Evolutionary conservation across 805 yeast genomes (phyloP).

Genomic region (Metschnikowia proteae): DNA sequence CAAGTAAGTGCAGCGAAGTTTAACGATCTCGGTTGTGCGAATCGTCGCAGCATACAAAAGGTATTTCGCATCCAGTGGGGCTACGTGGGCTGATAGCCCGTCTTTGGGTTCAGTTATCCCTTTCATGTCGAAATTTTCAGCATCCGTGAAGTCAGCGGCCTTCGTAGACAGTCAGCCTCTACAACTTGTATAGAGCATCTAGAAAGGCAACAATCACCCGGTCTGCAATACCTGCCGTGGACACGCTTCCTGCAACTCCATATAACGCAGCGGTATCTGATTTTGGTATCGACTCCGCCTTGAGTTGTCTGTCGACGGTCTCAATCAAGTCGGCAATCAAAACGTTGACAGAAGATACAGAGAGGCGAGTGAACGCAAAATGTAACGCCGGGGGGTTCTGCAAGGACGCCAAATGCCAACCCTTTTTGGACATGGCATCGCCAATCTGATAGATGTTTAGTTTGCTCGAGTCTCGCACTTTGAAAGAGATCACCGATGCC

Average conservation of each 20-base stretch:
- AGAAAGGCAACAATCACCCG: conserved; percentile 73
- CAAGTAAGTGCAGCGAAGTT: too few species aligned
- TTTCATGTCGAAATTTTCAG: not conserved
- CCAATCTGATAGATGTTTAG: conserved; percentile 73
- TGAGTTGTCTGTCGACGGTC: conserved; percentile 38
- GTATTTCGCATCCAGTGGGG: not conserved
- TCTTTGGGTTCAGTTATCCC: not conserved
- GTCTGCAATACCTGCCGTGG: conserved; percentile 81
- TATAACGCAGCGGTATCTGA: conserved; percentile 83
- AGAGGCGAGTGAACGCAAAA: conserved; percentile 76
- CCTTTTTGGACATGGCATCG: conserved; percentile 62
- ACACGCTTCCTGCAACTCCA: conserved; percentile 92
- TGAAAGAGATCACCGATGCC: conserved; percentile 78
- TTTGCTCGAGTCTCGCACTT: conserved; percentile 33
- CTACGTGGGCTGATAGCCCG: too few species aligned
- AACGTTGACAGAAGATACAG: conserved; percentile 58
- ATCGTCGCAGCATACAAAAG: not conserved
- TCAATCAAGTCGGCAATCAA: conserved; percentile 50
- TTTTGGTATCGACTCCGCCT: conserved; percentile 22
- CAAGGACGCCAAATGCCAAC: conserved; percentile 87
- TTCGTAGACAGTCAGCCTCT: not conserved
- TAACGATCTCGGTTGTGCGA: not conserved
- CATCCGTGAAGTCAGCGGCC: not conserved
- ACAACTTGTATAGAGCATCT: conserved; percentile 68
- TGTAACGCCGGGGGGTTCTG: conserved; percentile 92